Evolutionary conservation across 2,329 filamentous ascomycete species (phyloP), one percentile per base, ranked within the genome.

Genomic region (Cryoendolithus antarcticus): DNA sequence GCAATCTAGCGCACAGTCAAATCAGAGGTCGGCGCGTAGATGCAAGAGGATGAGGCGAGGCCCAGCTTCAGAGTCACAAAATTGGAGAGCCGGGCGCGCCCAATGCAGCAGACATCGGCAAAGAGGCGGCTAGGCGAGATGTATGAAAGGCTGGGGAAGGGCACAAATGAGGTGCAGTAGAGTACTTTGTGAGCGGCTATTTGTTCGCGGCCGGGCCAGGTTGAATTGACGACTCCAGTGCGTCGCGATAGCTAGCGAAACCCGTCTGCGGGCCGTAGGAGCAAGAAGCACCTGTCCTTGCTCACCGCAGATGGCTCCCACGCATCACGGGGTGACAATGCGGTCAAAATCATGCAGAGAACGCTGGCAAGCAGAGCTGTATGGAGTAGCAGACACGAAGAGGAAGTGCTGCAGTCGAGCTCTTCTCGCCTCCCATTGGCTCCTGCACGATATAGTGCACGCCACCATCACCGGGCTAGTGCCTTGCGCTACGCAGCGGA

Each of bases 21-120:
- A 44, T 46, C 42, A 50, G 46, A 49, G 44, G 32, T 19, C 42
- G 49, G 53, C 52, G 54, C 47, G 48, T 54, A 56, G 41, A 13
- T 43, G 44, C 44, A 48, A 44, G 40, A 34, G 30, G 28, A 24
- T 32, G 34, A 39, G 15, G 34, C 30, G 43, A 42, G 11, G 39
- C 36, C 35, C 38, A 38, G 44, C 43, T 42, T 28, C 33, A 30
- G 35, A 12, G 43, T 35, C 34, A 43, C 44, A 19, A 19, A 19
- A 19, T 19, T 19, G 15, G 15, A 19, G 38, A 37, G 34, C 32
- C 28, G 24, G 40, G 38, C 39, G 34, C 35, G 32, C 41, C 43
- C 40, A 43, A 47, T 39, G 34, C 39, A 42, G 42, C 34, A 32
- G 28, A 42, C 43, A 39, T 30, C 33, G 39, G 35, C 29, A 33